A percentile compares a stretch with the other conserved stretches of the same genome.
These are phyloP conservation scores for Pseudocercospora crystallina DNA, from an alignment of 2,329 filamentous ascomycete genomes.

Conservation along the genomic window DNA sequence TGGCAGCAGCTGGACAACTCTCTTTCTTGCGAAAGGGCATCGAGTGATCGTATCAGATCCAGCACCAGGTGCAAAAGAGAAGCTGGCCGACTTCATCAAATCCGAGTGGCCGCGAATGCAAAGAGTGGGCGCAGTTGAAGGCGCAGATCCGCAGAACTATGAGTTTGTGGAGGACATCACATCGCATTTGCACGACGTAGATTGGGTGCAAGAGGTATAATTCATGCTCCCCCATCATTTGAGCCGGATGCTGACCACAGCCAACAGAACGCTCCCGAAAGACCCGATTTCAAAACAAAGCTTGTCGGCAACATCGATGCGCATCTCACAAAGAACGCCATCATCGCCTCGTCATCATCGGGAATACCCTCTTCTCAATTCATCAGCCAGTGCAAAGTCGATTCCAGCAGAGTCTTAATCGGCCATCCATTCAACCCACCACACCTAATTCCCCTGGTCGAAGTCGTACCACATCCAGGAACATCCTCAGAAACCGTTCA, in stretches of 20 bases:
- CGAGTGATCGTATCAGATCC: conserved; percentile 46
- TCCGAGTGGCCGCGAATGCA: conserved; percentile 26
- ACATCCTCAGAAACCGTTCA: conserved; percentile 31
- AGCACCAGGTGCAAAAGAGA: conserved; percentile 36
- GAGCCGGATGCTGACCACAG: background rate
- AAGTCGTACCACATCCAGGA: conserved; percentile 42
- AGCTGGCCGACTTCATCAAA: conserved; percentile 28
- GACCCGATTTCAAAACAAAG: conserved; percentile 40
- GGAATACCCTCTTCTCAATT: conserved; percentile 15
- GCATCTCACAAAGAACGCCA: conserved; percentile 31
- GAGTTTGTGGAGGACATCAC: conserved; percentile 24
- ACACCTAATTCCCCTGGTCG: conserved; percentile 50
- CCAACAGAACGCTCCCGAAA: conserved; percentile 33
- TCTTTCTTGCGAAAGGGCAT: conserved; percentile 42
- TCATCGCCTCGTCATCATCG: conserved; percentile 37
- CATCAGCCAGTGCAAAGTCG: conserved; percentile 19
- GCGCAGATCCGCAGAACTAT: conserved; percentile 20
- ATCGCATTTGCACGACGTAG: conserved; percentile 24
- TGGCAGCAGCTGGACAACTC: conserved; percentile 44
- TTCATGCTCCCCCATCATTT: background rate
- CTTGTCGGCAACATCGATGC: conserved; percentile 39
- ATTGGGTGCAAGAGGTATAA: conserved; percentile 39
- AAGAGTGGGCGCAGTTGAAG: conserved; percentile 13
- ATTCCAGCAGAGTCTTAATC: conserved; percentile 41
- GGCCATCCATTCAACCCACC: conserved; percentile 53